A percentile compares a stretch with the other conserved stretches of the same genome.
Evolutionary conservation across 2,329 filamentous ascomycete genomes (phyloP).

Genomic region (Drechmeria coniospora): DNA sequence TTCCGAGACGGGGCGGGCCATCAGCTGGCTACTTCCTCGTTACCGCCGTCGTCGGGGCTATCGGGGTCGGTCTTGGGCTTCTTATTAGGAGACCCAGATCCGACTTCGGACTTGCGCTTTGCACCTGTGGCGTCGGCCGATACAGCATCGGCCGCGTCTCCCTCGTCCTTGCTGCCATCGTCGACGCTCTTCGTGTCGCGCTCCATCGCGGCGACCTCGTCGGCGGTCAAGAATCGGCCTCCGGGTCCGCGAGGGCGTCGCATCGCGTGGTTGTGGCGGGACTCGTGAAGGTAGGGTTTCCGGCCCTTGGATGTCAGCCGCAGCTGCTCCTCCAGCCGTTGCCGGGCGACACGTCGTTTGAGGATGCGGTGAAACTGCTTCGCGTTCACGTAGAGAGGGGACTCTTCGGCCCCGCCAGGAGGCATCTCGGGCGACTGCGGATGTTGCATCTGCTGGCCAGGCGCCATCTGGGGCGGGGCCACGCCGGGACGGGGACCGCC

Average conservation of each 20-base stretch:
- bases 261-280: slow-evolving; percentile 96
- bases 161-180: slow-evolving; percentile 16
- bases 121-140: slow-evolving; percentile 22
- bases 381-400: slow-evolving; percentile 91
- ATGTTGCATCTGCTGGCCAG: slow-evolving; percentile 49
- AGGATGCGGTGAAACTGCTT: slow-evolving; percentile 97
- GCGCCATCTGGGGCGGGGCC: slow-evolving; percentile 42
- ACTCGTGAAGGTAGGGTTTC: slow-evolving; percentile 95
- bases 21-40: slow-evolving; percentile 11
- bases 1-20: slow-evolving; percentile 4
- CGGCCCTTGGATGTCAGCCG: slow-evolving; percentile 86
- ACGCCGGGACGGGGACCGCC: slow-evolving; percentile 32
- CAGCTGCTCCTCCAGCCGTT: slow-evolving; percentile 84
- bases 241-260: slow-evolving; percentile 83
- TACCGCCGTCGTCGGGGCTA: slow-evolving; percentile 25
- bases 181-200: slow-evolving; percentile 34
- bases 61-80: slow-evolving; percentile 37
- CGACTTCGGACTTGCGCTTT: slow-evolving; percentile 46
- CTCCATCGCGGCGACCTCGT: slow-evolving; percentile 87
- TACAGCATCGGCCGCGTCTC: slow-evolving; percentile 10
- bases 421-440: slow-evolving; percentile 70
- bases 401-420: slow-evolving; percentile 62
- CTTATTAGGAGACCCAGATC: slow-evolving; percentile 34
- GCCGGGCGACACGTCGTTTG: slow-evolving; percentile 82
- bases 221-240: slow-evolving; percentile 87